Evolutionary conservation across 179 eudicot genomes (phyloP), one percentile per base, ranked within the genome.

Genomic region (Silene noctiflora): DNA sequence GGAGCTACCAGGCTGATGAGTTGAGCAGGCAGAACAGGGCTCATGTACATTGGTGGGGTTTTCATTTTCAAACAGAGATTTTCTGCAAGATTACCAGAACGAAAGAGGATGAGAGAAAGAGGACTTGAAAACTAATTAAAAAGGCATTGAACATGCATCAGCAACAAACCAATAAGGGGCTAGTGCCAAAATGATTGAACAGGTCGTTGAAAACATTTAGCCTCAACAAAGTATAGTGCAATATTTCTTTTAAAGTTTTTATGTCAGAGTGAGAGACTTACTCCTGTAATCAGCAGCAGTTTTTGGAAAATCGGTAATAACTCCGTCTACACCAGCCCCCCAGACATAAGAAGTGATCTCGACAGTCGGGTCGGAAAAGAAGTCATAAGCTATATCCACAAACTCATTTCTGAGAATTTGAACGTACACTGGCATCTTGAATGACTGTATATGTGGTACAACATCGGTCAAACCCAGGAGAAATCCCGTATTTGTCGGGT

Each of bases 251-350:
- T 22, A 29, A 24, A 46, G 8, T 1, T 9, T 62, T 14, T 16
- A 44, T 27, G 56, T n/a, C 62, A 79, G 4, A 67, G 65, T 71
- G 5, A 25, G 5, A 25, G 72, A 20, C 98, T 88, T 86, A 95
- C 98, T 91, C 87, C 77, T 90, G 89, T 88, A 95, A 72, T 69
- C 80, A 72, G 78, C 85, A 33, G 90, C 97, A 4, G 99, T 85
- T 75, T 80, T 78, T 1, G 98, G 98, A 77, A 81, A 95, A 20
- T 91, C 98, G 4, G 99, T 85, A 44, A 95, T 80, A 55, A 95
- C 48, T 21, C 98, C 99, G 76, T 93, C 86, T n/a, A 88, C 69
- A n/a, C 77, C 86, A 68, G 85, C 81, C 63, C 56, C 84, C 69
- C 42, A 8, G 33, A 83, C 87, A 66, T 13, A 87, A 3, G 85